A percentile compares a stretch with the other conserved stretches of the same genome.
phyloP scores from a whole-genome alignment of 2,329 filamentous ascomycete genomes.

The Neofusicoccum ribis region DNA sequence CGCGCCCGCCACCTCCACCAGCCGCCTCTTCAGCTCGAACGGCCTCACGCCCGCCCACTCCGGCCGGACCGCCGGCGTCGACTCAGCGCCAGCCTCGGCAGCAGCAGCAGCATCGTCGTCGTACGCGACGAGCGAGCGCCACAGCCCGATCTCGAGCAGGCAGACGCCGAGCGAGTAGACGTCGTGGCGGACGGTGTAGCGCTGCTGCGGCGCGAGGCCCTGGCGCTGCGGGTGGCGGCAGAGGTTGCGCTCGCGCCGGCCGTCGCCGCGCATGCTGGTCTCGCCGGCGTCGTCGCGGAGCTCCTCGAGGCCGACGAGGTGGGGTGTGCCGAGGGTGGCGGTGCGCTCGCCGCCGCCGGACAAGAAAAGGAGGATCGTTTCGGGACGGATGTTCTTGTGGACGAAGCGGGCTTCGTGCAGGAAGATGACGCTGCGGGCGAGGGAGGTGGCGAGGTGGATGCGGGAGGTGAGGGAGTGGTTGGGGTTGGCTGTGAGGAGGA shows the following conservation, averaged over 20 bases:
- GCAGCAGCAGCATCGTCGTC: not conserved
- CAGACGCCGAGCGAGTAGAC: constrained; percentile 59
- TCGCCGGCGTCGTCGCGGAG: constrained; percentile 38
- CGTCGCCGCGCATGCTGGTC: constrained; percentile 40
- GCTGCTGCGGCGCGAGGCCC: constrained; percentile 39
- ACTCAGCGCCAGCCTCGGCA: too few species aligned
- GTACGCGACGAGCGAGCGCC: constrained; percentile 40
- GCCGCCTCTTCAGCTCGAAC: not conserved
- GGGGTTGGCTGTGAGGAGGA: too few species aligned
- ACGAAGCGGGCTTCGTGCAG: constrained; percentile 46
- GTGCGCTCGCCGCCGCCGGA: too few species aligned
- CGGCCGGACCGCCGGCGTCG: too few species aligned
- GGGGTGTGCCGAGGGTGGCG: constrained; percentile 22
- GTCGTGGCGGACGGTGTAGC: constrained; percentile 56
- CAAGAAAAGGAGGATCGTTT: constrained; percentile 37
- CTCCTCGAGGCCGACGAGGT: constrained; percentile 49
- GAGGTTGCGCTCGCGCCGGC: constrained; percentile 46
- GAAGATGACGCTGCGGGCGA: constrained; percentile 38
- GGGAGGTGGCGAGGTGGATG: not conserved
- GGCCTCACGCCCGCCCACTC: too few species aligned
- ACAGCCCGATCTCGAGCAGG: constrained; percentile 55
- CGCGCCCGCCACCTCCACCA: not conserved
- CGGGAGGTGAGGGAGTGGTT: not conserved
- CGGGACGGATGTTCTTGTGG: constrained; percentile 50
- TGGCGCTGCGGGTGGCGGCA: constrained; percentile 55